Evolutionary conservation across 78 protist genomes (phyloP), one percentile per base, ranked within the genome.

Genomic region (Dictyostelium brefeldianum): DNA sequence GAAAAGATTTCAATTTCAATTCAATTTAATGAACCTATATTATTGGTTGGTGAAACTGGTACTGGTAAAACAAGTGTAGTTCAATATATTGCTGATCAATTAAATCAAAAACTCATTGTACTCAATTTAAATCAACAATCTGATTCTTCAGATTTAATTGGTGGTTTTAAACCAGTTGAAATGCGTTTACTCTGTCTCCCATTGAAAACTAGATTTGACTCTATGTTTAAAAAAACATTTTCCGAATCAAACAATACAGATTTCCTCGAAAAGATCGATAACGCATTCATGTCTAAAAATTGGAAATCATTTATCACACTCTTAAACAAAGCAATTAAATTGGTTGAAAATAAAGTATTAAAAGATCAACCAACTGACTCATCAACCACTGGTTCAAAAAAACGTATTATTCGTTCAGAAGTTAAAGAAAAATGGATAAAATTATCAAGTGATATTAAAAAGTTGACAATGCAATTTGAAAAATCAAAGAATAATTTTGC

Each of bases 161-260:
- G 99, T 51, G 99, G 99, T 11, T 99, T 95, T 78, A 89, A 92
- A 31, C 99, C 99, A 27, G 98, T 97, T 2, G 98, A 98, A 62
- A 78, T 96, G 95, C 78, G 97, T 22, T 25, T 54, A 17, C 41
- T 98, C 2, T 80, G 87, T 31, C 27, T 22, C 3, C 98, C 98
- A 27, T 80, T 98, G 41, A 27, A 78, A 43, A 77, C 84, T 5
- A 11, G 31, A 12, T 97, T 96, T 65, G 95, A 81, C 56, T 18
- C 43, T 36, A 12, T 96, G 54, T 97, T 97, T 59, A 73, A 53
- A 31, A 46, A 25, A 22, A 96, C 98, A 2, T 97, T 96, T 47
- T 91, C 96, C 0, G 91, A 89, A 54, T 18, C 67, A 8, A 71
- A 29, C 2, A 96, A 97, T 53, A 57, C 95, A 0, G 80, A 46